Conservation (phyloP, 2,329 filamentous ascomycete species). For the Fusarium dlaminii region DNA sequence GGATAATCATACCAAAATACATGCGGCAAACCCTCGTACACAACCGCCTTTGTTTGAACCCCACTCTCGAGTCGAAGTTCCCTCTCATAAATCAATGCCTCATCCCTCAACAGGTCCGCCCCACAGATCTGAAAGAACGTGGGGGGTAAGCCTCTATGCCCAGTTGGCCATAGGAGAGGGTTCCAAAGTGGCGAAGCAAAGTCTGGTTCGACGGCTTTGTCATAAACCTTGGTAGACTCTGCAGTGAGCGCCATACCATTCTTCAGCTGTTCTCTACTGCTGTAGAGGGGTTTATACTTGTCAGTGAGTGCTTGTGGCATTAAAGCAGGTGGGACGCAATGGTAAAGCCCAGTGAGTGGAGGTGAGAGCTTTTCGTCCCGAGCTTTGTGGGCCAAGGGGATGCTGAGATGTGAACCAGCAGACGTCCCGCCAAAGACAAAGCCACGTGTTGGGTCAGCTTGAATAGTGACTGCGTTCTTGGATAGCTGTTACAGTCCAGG, state of each 20-base stretch:
- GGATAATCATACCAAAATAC: neutral
- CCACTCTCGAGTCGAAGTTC: neutral
- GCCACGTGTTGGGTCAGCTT: neutral
- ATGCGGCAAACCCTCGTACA: neutral
- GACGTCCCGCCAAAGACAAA: neutral
- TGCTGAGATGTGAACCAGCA: neutral
- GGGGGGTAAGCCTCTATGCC: neutral
- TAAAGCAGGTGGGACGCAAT: neutral
- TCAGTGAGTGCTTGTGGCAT: neutral
- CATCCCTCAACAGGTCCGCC: neutral
- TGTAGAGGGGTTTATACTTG: neutral
- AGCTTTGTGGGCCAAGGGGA: neutral
- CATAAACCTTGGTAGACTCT: neutral
- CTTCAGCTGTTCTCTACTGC: neutral
- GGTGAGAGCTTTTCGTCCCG: neutral
- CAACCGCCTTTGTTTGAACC: neutral
- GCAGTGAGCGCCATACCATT: neutral
- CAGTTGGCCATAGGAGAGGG: neutral
- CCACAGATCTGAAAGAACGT: neutral
- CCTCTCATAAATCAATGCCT: neutral
- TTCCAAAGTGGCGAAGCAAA: neutral
- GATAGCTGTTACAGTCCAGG: rapidly evolving
- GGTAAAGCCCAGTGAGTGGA: neutral
- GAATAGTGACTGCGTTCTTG: neutral
- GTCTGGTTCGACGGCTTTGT: neutral